Evolutionary conservation across 2,329 filamentous ascomycete species (phyloP).

Genomic region (Ustulina deusta): DNA sequence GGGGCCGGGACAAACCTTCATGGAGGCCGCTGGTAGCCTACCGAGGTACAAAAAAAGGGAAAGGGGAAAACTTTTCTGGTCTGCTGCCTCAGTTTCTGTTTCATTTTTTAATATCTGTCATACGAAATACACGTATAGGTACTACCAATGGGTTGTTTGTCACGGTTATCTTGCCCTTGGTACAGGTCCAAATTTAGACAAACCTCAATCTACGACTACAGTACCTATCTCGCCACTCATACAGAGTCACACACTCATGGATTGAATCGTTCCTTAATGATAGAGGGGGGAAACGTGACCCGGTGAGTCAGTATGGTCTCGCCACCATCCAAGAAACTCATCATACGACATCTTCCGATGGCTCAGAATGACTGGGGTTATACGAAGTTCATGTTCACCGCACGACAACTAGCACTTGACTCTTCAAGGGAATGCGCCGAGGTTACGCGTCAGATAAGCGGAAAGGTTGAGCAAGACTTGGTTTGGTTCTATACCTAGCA

Average conservation of each 20-base stretch:
- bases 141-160: background rate
- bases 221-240: conserved; percentile 20
- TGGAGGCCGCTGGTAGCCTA: background rate
- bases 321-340: background rate
- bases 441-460: conserved; percentile 8
- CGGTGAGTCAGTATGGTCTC: conserved; percentile 7
- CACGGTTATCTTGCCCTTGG: conserved; percentile 4
- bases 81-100: conserved; percentile 1
- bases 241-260: conserved; percentile 23
- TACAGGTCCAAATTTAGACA: conserved; percentile 27
- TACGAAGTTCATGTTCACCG: background rate
- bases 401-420: background rate
- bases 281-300: background rate
- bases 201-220: conserved; percentile 23
- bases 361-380: conserved; percentile 6
- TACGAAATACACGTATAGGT: background rate
- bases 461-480: background rate
- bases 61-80: background rate
- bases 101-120: conserved; percentile 13
- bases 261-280: background rate
- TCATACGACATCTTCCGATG: conserved; percentile 21
- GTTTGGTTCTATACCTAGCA: background rate
- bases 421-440: background rate
- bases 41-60: background rate
- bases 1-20: conserved; percentile 23